A percentile compares a stretch with the other conserved stretches of the same genome.
Evolutionary conservation across 768 basidiomycete genomes (phyloP).

Genomic region (Mycena metata): DNA sequence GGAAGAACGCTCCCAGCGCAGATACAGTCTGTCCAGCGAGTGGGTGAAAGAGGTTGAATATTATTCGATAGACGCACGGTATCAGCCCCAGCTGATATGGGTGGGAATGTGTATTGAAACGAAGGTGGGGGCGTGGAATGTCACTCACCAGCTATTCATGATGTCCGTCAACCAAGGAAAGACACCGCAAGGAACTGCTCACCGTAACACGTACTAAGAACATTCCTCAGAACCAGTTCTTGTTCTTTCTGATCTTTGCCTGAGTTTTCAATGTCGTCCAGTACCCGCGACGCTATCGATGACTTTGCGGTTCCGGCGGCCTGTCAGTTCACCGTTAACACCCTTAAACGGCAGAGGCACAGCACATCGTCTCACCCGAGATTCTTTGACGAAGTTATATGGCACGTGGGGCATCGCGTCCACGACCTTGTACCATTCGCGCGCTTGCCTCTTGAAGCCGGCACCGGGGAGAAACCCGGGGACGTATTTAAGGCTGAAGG

Average conservation of each 20-base stretch:
- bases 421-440: constrained; percentile 40
- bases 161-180: background rate
- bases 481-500: constrained; percentile 49
- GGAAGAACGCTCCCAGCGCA: constrained; percentile 32
- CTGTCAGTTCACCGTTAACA: background rate
- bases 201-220: constrained; percentile 20
- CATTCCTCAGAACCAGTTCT: background rate
- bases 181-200: background rate
- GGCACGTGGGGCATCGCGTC: constrained; percentile 42
- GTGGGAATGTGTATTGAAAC: background rate
- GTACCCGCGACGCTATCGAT: constrained; percentile 32
- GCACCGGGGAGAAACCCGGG: constrained; percentile 54
- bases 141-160: constrained; percentile 16
- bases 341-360: background rate
- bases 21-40: background rate
- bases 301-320: constrained; percentile 34
- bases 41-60: background rate
- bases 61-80: background rate
- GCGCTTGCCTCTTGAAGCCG: constrained; percentile 51
- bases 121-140: no score
- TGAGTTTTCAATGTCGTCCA: constrained; percentile 30
- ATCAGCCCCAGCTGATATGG: constrained; percentile 20
- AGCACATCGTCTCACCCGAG: constrained; percentile 5
- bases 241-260: background rate
- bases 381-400: constrained; percentile 34